A percentile compares a stretch with the other conserved stretches of the same genome.
phyloP scores from a whole-genome alignment of 2,329 filamentous ascomycete genomes.

The Fusarium brachygibbosum region DNA sequence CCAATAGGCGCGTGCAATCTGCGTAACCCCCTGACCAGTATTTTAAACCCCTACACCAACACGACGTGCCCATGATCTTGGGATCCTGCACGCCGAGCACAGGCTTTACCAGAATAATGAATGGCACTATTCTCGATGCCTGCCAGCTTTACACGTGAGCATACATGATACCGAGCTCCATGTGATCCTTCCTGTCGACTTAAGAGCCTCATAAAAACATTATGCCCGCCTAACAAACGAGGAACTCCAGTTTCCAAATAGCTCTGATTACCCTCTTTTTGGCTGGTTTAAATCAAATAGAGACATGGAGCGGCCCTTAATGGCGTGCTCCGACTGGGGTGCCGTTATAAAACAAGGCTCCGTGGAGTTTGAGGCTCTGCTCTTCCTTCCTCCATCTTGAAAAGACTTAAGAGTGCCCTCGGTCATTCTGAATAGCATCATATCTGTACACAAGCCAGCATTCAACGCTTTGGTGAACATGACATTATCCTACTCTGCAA shows the following conservation, averaged over 20 bases:
- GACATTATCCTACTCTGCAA: constrained; percentile 2
- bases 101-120: neutral
- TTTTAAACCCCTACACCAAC: constrained; percentile 10
- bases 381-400: neutral
- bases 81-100: constrained; percentile 3
- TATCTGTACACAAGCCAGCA: constrained; percentile 1
- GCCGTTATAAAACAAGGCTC: neutral
- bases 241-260: neutral
- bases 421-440: constrained; percentile 20
- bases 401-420: constrained; percentile 19
- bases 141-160: neutral
- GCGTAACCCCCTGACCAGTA: constrained; percentile 3
- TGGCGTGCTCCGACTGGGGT: neutral
- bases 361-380: constrained; percentile 30
- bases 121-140: neutral
- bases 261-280: neutral
- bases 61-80: constrained; percentile 10
- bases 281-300: neutral
- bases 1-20: neutral
- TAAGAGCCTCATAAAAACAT: constrained; percentile 17
- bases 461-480: constrained; percentile 27
- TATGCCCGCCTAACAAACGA: neutral
- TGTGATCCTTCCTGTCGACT: neutral
- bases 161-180: neutral
- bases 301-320: constrained; percentile 11